Base-by-base conservation (phyloP, 495 filamentous ascomycete genomes). In the Apodospora peruviana region DNA sequence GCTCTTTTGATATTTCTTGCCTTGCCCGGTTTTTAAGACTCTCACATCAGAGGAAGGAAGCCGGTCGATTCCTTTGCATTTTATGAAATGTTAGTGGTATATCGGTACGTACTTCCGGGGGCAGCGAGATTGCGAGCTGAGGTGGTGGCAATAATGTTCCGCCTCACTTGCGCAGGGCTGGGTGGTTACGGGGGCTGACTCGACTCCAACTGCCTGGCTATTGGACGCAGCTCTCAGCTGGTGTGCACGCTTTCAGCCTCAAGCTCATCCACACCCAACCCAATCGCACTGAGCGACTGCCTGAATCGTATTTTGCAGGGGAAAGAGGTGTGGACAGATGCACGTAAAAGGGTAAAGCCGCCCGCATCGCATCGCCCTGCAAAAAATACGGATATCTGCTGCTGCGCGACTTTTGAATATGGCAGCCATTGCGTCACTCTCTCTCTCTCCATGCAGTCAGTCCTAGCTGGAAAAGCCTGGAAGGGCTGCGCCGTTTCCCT, bases 161-260 rank as follows among this genome's bases (percentile, higher is more conserved):
- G 54, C 54, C 54, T 52, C 46, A 50, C 42, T 24, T 17, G 37
- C 42, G 50, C 54, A 52, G 54, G 44, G 27, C 44, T 34, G 17
- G 19, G 17, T 14, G 18, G 44, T 38, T 46, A 37, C 20, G 10
- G 44, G 24, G 29, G 11, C 21, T 46, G 44, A 25, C n/a, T 20
- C 34, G 11, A 20, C 23, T 16, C 27, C 32, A 24, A n/a, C 11
- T 38, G 0, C 17, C 19, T 37, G 27, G 27, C 27, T 32, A 32
- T 17, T 17, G 32, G 44, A 20, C 34, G 24, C 19, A 25, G 44
- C 32, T 46, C 44, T 46, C 44, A 46, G 44, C 44, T 46, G 32
- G 22, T 29, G 41, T 32, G 41, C 17, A n/a, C 18, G 18, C 3
- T 25, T 46, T 22, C 29, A 37, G 18, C 44, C 44, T 46, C 44